Percentiles rank a stretch among this genome's conserved stretches.
phyloP scores from a whole-genome alignment of 805 yeast genomes.

The Lipomyces kockii region DNA sequence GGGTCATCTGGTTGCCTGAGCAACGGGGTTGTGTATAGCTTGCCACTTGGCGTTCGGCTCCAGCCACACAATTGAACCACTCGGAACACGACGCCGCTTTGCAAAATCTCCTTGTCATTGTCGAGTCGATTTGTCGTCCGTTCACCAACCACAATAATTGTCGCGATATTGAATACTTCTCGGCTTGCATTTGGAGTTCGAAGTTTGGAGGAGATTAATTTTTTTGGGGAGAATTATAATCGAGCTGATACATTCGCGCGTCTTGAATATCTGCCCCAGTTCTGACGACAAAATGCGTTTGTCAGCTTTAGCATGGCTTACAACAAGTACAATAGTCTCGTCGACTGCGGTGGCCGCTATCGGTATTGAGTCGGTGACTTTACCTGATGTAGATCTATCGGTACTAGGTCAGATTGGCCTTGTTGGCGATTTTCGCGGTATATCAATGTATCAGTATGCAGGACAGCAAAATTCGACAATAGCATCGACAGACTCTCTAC shows the following conservation, averaged over 20 bases:
- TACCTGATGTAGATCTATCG: conserved; percentile 23
- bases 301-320: background rate
- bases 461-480: conserved; percentile 19
- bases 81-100: background rate
- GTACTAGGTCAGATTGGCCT: conserved; percentile 43
- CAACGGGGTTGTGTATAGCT: background rate
- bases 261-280: background rate
- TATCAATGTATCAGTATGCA: conserved; percentile 45
- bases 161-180: background rate
- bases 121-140: background rate
- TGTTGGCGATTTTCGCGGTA: conserved; percentile 49
- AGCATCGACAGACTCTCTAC: conserved; percentile 28
- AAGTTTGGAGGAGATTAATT: background rate
- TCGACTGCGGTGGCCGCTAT: conserved; percentile 1
- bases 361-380: background rate
- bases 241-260: background rate
- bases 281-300: background rate
- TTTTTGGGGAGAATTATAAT: background rate
- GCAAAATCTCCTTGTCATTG: background rate
- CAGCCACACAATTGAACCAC: background rate
- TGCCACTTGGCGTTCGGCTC: background rate
- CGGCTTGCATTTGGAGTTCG: background rate
- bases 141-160: background rate
- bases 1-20: background rate
- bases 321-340: background rate